phyloP scores from a whole-genome alignment of 306 rosid genomes.

The Abrus pulchellus region DNA sequence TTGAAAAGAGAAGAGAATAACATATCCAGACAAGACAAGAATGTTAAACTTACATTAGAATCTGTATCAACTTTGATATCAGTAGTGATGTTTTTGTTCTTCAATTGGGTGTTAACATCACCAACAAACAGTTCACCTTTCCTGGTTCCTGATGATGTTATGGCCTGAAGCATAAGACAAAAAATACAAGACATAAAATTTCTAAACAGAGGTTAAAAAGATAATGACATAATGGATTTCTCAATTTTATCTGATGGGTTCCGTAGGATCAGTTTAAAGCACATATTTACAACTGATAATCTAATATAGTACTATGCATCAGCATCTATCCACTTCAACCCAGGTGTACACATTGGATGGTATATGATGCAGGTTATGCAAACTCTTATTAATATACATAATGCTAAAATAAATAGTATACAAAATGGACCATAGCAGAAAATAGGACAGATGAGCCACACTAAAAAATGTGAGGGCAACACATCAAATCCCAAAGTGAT shows the following conservation, averaged over 20 bases:
- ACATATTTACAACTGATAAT: not conserved
- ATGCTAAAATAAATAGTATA: not conserved
- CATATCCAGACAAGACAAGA: conserved; percentile 21
- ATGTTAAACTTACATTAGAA: conserved; percentile 69
- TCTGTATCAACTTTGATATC: conserved; percentile 92
- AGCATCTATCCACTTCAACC: conserved; percentile 28
- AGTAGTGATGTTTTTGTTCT: conserved; percentile 80
- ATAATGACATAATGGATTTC: not conserved
- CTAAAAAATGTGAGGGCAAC: not conserved
- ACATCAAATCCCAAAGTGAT: not conserved
- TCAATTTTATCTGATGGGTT: not conserved
- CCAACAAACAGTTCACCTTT: conserved; percentile 85
- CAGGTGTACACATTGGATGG: conserved; percentile 20
- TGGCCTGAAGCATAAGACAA: conserved; percentile 66
- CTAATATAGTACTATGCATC: conserved; percentile 1
- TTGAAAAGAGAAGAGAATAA: not conserved
- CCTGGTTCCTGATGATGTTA: conserved; percentile 85
- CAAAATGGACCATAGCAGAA: not conserved
- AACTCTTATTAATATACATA: not conserved
- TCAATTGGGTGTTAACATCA: conserved; percentile 89
- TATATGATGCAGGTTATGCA: not conserved
- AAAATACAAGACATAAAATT: conserved; percentile 11
- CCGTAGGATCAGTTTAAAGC: conserved; percentile 12
- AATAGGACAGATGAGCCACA: not conserved
- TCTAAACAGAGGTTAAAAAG: conserved; percentile 6